These are phyloP conservation scores for Aspergillus hancockii DNA, from an alignment of 495 filamentous ascomycete species.

Conservation along the genomic window DNA sequence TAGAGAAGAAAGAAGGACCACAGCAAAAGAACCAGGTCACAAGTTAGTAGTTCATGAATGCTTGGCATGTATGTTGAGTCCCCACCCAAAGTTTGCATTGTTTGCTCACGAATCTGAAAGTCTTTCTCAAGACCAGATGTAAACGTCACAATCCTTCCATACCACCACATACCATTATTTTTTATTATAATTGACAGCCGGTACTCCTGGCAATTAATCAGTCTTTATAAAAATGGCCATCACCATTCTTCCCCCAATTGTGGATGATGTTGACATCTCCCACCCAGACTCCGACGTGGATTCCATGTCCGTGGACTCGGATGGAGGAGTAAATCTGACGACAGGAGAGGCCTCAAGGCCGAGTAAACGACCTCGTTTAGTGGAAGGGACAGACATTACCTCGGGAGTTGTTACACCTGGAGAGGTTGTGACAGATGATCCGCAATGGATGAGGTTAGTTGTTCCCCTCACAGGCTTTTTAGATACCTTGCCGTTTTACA, in stretches of 20 bases:
- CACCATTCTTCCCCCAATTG: constrained; percentile 69
- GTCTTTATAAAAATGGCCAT: constrained; percentile 68
- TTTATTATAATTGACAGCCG: not conserved
- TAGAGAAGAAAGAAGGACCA: too few species aligned
- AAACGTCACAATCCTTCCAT: not conserved
- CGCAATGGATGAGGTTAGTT: constrained; percentile 91
- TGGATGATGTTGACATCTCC: constrained; percentile 35
- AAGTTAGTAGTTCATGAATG: too few species aligned
- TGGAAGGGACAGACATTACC: constrained; percentile 28
- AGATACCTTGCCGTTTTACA: not conserved
- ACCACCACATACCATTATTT: not conserved
- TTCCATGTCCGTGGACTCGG: constrained; percentile 55
- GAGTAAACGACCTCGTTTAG: constrained; percentile 41
- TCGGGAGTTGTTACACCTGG: constrained; percentile 80
- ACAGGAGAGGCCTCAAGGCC: constrained; percentile 32
- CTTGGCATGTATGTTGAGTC: not conserved
- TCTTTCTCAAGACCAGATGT: constrained; percentile 17
- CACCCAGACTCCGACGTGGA: constrained; percentile 36
- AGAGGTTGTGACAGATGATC: constrained; percentile 82
- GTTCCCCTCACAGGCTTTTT: not conserved
- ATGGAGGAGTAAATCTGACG: constrained; percentile 62
- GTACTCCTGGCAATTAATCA: not conserved
- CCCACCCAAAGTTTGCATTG: constrained; percentile 23
- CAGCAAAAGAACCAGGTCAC: too few species aligned
- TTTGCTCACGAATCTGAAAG: constrained; percentile 21